Conservation (phyloP, 2,329 filamentous ascomycete genomes). For the Rhinocladiella mackenziei region DNA sequence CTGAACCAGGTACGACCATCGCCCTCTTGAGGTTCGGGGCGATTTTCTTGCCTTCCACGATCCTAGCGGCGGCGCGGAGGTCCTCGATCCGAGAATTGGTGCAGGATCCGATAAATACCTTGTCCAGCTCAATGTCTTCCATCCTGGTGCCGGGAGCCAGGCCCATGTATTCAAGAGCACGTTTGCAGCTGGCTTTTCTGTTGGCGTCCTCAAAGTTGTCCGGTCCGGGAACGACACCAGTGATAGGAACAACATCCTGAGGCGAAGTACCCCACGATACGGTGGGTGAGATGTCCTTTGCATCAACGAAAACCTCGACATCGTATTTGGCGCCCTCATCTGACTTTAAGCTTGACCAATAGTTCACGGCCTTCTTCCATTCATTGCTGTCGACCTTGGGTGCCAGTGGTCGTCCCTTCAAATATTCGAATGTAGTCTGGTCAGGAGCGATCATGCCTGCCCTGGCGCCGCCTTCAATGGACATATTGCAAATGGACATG, state of each 20-base stretch:
- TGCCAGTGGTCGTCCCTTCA: constrained; percentile 84
- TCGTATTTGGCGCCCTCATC: constrained; percentile 89
- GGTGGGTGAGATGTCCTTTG: constrained; percentile 87
- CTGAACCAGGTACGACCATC: constrained; percentile 94
- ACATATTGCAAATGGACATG: constrained; percentile 99
- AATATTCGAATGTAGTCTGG: constrained; percentile 88
- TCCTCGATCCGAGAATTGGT: constrained; percentile 97
- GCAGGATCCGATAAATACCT: constrained; percentile 97
- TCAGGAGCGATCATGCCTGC: constrained; percentile 97
- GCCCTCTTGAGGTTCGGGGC: constrained; percentile 86
- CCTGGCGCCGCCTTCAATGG: constrained; percentile 90
- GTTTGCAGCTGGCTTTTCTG: constrained; percentile 74
- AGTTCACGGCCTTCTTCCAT: constrained; percentile 82
- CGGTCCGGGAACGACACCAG: constrained; percentile 81
- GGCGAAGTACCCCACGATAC: constrained; percentile 96
- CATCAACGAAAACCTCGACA: constrained; percentile 81
- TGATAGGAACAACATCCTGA: constrained; percentile 94
- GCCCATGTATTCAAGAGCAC: constrained; percentile 95
- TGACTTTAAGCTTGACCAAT: constrained; percentile 82
- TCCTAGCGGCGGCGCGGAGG: constrained; percentile 75
- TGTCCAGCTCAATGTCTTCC: constrained; percentile 88
- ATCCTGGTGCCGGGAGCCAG: constrained; percentile 79
- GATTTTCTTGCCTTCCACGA: constrained; percentile 83
- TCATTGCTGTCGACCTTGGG: constrained; percentile 78
- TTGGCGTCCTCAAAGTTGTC: constrained; percentile 75